phyloP scores from a whole-genome alignment of 2,329 filamentous ascomycete genomes.

The Fusarium mangiferae region DNA sequence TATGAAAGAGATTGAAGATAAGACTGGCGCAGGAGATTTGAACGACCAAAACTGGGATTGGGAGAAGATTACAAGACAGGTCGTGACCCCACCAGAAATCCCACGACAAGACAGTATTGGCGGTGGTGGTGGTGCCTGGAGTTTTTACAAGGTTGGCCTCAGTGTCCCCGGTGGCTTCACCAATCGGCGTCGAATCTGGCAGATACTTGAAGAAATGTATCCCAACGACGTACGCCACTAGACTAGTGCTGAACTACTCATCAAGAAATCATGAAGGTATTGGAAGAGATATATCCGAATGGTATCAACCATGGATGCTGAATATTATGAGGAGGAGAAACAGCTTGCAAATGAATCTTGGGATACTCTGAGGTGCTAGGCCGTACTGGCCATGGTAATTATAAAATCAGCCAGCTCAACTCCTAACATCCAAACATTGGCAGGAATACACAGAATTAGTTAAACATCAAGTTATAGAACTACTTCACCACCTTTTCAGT shows the following conservation, averaged over 20 bases:
- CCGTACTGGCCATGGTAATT: neutral
- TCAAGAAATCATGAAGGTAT: neutral
- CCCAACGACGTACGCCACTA: neutral
- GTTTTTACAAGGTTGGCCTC: neutral
- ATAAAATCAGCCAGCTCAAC: neutral
- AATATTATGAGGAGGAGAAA: neutral
- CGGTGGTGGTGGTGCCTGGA: neutral
- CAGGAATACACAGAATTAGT: neutral
- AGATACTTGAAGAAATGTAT: slow-evolving; percentile 17
- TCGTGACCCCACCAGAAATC: neutral
- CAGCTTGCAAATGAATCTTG: neutral
- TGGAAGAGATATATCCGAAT: neutral
- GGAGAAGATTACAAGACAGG: slow-evolving; percentile 11
- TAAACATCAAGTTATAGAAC: neutral
- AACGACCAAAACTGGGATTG: neutral
- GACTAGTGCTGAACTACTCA: neutral
- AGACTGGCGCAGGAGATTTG: neutral
- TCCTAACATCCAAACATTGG: neutral
- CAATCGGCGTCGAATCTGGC: slow-evolving; percentile 18
- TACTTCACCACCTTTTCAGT: neutral
- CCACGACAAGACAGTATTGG: neutral
- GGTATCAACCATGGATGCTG: neutral
- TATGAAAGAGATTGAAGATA: neutral
- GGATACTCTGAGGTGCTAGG: neutral
- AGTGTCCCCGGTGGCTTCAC: neutral